Conservation (phyloP, 148 eudicot genomes). For the Limonium bicolor region DNA sequence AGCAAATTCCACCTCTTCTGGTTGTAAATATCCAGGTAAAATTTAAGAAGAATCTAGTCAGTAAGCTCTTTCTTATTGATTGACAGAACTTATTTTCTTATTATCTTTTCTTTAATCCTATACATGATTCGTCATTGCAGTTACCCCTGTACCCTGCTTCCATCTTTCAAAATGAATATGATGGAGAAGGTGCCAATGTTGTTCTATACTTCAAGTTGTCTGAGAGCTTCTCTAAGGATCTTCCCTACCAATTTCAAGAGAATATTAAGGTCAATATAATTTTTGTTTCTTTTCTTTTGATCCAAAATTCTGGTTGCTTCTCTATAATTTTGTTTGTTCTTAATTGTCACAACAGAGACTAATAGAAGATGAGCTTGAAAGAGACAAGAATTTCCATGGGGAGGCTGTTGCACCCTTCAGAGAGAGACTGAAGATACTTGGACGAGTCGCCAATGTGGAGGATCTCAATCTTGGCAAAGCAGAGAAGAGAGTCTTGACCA, state of each 20-base stretch:
- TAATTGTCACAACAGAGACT: constrained; percentile 29
- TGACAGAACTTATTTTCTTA: too few species aligned
- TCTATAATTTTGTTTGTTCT: background rate
- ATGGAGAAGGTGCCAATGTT: constrained; percentile 79
- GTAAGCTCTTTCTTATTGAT: background rate
- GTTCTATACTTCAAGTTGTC: constrained; percentile 77
- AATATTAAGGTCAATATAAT: constrained; percentile 65
- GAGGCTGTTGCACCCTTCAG: constrained; percentile 57
- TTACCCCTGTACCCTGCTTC: constrained; percentile 78
- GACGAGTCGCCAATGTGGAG: constrained; percentile 61
- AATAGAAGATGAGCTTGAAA: constrained; percentile 74
- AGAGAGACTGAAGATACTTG: constrained; percentile 82
- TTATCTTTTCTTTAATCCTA: too few species aligned
- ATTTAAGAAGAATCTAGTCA: background rate
- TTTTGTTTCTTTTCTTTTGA: background rate
- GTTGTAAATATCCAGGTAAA: constrained; percentile 83
- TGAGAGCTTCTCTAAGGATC: constrained; percentile 52
- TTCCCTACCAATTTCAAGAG: constrained; percentile 71
- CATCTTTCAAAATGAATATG: constrained; percentile 60
- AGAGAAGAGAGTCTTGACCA: constrained; percentile 69
- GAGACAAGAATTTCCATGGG: constrained; percentile 43
- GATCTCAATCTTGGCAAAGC: constrained; percentile 52
- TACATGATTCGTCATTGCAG: constrained; percentile 14
- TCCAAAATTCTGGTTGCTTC: background rate
- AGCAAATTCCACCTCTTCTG: constrained; percentile 59